Evolutionary conservation across 2,329 filamentous ascomycete genomes (phyloP).

Genomic region (Colletotrichum simmondsii): DNA sequence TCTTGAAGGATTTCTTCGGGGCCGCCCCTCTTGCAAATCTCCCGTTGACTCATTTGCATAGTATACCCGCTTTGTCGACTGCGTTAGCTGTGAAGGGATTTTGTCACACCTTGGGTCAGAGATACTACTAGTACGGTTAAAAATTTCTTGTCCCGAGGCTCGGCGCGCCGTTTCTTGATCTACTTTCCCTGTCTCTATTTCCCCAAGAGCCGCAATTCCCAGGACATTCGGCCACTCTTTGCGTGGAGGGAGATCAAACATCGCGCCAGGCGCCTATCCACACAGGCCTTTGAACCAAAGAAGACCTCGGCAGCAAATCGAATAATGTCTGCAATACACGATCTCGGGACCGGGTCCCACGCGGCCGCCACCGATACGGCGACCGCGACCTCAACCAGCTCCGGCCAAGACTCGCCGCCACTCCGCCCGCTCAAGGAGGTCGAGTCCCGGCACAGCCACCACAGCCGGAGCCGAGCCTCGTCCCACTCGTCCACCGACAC

Average conservation of each 20-base stretch:
- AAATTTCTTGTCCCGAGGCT: constrained; percentile 15
- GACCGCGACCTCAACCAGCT: constrained; percentile 18
- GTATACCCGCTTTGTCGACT: neutral
- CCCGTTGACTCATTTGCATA: neutral
- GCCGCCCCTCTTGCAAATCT: neutral
- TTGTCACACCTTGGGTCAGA: neutral
- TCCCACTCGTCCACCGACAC: constrained; percentile 30
- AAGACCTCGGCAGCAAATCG: neutral
- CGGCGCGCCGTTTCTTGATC: neutral
- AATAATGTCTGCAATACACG: constrained; percentile 19
- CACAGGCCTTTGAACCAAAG: neutral
- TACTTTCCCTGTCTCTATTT: neutral
- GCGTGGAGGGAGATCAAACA: neutral
- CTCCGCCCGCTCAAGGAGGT: constrained; percentile 12
- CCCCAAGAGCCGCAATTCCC: neutral
- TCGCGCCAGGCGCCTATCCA: neutral
- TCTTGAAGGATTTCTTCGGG: neutral
- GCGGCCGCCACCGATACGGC: constrained; percentile 16
- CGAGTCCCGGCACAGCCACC: constrained; percentile 27
- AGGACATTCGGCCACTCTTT: neutral
- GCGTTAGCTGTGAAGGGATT: neutral
- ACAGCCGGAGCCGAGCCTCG: constrained; percentile 17
- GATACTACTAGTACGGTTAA: neutral
- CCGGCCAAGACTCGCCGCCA: constrained; percentile 28
- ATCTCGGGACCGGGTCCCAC: constrained; percentile 28